Evolutionary conservation across 257 asterid species (phyloP).

Genomic region (Cinchona pubescens): DNA sequence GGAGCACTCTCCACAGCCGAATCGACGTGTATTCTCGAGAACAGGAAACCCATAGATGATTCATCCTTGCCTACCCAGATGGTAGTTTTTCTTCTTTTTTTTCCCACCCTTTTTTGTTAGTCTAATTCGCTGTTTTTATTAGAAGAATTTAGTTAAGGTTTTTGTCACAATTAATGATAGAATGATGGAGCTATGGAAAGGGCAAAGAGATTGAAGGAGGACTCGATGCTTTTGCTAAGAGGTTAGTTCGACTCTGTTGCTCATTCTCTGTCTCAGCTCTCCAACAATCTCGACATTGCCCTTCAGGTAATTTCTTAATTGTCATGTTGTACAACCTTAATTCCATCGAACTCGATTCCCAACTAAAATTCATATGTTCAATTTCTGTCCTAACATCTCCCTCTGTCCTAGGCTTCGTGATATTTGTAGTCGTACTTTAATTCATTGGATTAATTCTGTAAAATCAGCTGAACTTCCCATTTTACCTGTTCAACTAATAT

Average conservation of each 20-base stretch:
- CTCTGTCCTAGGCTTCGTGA: neutral
- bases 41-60: conserved; percentile 35
- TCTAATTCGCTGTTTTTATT: neutral
- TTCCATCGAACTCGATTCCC: neutral
- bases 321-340: too few species aligned
- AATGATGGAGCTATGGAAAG: conserved; percentile 36
- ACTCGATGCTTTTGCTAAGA: conserved; percentile 41
- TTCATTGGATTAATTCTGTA: neutral
- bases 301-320: conserved; percentile 60
- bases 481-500: neutral
- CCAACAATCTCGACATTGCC: conserved; percentile 65
- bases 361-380: neutral
- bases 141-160: neutral
- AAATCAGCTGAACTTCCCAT: neutral
- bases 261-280: conserved; percentile 66
- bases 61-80: conserved; percentile 18
- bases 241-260: conserved; percentile 70
- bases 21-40: conserved; percentile 63
- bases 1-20: conserved; percentile 78
- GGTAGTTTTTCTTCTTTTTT: conserved; percentile 20
- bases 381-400: neutral
- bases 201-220: conserved; percentile 42
- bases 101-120: neutral
- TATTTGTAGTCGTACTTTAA: too few species aligned
- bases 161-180: conserved; percentile 27